phyloP scores from a whole-genome alignment of 345 rosid genomes.

The Eucalyptus regnans region DNA sequence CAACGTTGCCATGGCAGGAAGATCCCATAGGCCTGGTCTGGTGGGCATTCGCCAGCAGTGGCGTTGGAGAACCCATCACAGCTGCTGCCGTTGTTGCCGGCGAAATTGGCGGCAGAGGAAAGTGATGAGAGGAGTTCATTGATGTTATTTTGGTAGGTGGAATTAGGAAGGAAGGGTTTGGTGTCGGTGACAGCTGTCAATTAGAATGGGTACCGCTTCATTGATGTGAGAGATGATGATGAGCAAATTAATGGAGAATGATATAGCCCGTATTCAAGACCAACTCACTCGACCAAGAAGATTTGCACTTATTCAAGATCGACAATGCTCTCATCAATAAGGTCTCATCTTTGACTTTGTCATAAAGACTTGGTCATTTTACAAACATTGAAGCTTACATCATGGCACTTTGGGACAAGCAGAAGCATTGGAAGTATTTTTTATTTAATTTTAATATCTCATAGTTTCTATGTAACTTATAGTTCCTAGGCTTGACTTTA shows the following conservation, averaged over 20 bases:
- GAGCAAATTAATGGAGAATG: background rate
- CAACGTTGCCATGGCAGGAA: slow-evolving; percentile 18
- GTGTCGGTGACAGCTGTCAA: background rate
- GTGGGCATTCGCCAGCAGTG: background rate
- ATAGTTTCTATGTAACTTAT: no score
- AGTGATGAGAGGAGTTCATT: background rate
- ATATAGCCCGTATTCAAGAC: no score
- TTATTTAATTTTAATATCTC: no score
- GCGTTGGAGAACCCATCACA: background rate
- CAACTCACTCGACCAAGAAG: no score
- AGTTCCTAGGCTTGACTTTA: no score
- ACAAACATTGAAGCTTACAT: no score
- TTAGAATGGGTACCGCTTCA: background rate
- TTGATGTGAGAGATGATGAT: background rate
- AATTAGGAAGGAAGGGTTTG: background rate
- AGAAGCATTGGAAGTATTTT: no score
- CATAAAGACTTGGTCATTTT: no score
- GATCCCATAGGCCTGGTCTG: slow-evolving; percentile 16
- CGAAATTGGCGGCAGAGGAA: background rate
- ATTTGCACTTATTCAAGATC: no score
- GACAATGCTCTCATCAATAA: no score
- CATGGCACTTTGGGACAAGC: no score
- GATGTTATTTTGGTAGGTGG: background rate
- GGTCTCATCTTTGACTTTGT: no score
- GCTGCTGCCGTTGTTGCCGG: background rate